A percentile compares a stretch with the other conserved stretches of the same genome.
Conservation (phyloP, 495 filamentous ascomycete genomes). For the Penicillium paxilli region DNA sequence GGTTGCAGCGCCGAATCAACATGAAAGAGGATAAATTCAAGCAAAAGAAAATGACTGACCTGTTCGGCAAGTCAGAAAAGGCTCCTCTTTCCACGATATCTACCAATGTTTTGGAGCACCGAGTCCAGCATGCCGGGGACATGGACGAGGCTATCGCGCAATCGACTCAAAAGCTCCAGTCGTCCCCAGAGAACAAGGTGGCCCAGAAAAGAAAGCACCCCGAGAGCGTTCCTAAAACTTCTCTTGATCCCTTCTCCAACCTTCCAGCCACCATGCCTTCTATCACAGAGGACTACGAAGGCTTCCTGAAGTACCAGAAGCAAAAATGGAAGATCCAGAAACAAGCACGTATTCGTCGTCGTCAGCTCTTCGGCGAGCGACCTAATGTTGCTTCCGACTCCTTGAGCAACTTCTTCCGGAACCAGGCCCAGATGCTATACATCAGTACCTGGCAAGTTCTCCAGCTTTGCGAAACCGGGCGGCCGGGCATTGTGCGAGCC, state of each 20-base stretch:
- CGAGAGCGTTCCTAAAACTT: slow-evolving; percentile 60
- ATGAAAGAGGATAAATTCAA: slow-evolving; percentile 95
- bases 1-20: slow-evolving; percentile 91
- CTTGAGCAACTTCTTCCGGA: slow-evolving; percentile 84
- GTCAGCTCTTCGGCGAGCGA: slow-evolving; percentile 92
- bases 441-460: slow-evolving; percentile 93
- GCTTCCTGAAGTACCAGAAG: slow-evolving; percentile 94
- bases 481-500: slow-evolving; percentile 81
- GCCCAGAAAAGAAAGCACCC: slow-evolving; percentile 84
- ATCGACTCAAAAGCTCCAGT: slow-evolving; percentile 68
- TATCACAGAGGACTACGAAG: slow-evolving; percentile 82
- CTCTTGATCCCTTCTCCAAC: slow-evolving; percentile 76
- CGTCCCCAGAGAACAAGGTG: slow-evolving; percentile 61
- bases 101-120: slow-evolving; percentile 64
- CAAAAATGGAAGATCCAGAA: slow-evolving; percentile 99
- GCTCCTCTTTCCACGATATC: slow-evolving; percentile 70
- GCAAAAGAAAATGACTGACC: slow-evolving; percentile 96
- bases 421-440: slow-evolving; percentile 85
- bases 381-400: slow-evolving; percentile 64
- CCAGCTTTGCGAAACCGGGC: slow-evolving; percentile 77
- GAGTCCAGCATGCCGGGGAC: slow-evolving; percentile 58
- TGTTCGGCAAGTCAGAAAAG: slow-evolving; percentile 80
- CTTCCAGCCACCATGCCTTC: slow-evolving; percentile 85
- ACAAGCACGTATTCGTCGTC: slow-evolving; percentile 80
- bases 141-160: slow-evolving; percentile 81